phyloP scores from a whole-genome alignment of 257 asterid species.

The Nicotiana benthamiana region DNA sequence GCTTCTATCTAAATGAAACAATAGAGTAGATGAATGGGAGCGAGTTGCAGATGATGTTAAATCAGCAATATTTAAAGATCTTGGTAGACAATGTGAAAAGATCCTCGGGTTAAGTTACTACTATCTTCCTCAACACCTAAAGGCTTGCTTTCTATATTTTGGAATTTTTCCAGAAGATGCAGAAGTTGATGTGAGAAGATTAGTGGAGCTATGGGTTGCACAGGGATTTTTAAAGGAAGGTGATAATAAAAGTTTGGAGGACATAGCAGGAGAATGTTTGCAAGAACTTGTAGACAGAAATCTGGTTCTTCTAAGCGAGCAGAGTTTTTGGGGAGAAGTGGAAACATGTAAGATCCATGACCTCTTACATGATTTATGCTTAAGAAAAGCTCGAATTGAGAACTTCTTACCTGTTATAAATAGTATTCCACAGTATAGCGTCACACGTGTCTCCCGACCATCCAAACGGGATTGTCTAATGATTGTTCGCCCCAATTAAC shows the following conservation, averaged over 20 bases:
- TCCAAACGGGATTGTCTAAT: not conserved
- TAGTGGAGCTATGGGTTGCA: slow-evolving; percentile 12
- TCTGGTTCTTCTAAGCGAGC: slow-evolving; percentile 7
- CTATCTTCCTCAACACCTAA: slow-evolving; percentile 10
- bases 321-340: not conserved
- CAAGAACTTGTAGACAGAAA: slow-evolving; percentile 13
- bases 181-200: slow-evolving; percentile 6
- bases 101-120: slow-evolving; percentile 8
- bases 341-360: slow-evolving; percentile 16
- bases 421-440: not conserved
- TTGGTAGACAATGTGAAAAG: not conserved
- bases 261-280: slow-evolving; percentile 2
- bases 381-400: slow-evolving; percentile 4
- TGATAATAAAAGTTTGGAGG: not conserved
- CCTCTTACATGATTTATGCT: slow-evolving; percentile 10
- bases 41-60: not conserved
- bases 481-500: not conserved
- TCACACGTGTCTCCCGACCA: not conserved
- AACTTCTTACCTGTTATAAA: not conserved
- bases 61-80: not conserved
- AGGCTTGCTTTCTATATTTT: slow-evolving; percentile 8
- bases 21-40: not conserved
- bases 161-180: not conserved
- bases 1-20: not conserved
- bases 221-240: slow-evolving; percentile 11